Base-by-base conservation (phyloP, 768 basidiomycete species). In the Candolleomyces aberdarensis region DNA sequence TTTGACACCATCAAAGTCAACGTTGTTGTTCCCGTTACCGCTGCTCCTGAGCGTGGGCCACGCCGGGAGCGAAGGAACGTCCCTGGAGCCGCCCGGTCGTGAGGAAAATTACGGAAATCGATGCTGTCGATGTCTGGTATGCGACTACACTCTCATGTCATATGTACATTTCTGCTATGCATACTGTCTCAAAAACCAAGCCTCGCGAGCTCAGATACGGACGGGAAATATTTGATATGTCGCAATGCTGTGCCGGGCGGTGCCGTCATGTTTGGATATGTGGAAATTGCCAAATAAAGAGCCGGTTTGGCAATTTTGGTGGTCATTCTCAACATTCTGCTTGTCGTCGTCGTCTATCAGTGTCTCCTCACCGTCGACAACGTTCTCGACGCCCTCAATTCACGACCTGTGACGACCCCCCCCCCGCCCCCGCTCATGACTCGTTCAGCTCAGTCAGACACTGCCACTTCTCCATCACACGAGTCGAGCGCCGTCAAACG, bases 1-100 rank as follows among this genome's bases (percentile, higher is more conserved):
- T 95, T 98, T 77, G 97, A 97, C 75, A 83, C 83, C n/a, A 88
- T 99, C 76, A 73, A 82, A 56, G 90, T 93, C 75, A 88, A 67
- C 62, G 84, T 95, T 65, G 83, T 87, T 59, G 75, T 71, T 41
- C 88, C 88, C 62, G 81, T 89, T 47, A 75, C 86, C 57, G 84
- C 83, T 22, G 80, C 77, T 44, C 84, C 87, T 0, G 91, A 92
- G 71, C 88, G 92, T 64, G 80, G 81, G 10, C 85, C 83, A 29
- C 83, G 91, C 64, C 83, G 91, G 66, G 89, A 91, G 75, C 83
- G 89, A 71, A 83, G 90, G 71, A 85, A 75, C 67, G 92, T 94
- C 13, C 92, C 92, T 62, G 92, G 92, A 67, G 91, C 92, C 70
- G 92, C 52, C 3, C 52, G 52, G 10, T 54, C 52, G 52, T 54